Evolutionary conservation across 768 basidiomycete species (phyloP), one percentile per base, ranked within the genome.

Genomic region (Psilocybe cubensis): DNA sequence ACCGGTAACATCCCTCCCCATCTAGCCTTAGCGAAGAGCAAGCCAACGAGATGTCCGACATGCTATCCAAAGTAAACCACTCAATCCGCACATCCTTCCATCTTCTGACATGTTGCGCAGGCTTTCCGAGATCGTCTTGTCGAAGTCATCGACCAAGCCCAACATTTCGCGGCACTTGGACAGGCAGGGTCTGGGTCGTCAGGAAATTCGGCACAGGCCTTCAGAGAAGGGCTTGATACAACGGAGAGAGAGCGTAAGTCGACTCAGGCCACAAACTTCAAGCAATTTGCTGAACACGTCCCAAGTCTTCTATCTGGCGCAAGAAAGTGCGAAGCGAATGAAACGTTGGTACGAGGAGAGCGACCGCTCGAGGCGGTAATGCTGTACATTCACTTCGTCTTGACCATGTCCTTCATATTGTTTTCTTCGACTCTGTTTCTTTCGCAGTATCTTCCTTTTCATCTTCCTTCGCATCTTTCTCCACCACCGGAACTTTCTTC

Each of bases 191-290:
- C 80, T 10, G 75, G 82, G 3, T 70, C 78, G 10, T 75, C 77
- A 6, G 83, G 80, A 12, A 87, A 89, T 60, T 68, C 75, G 1
- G 85, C 91, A 5, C 88, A 90, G 61, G 75, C 83, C 11, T 98
- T 98, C 66, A 79, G 93, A 62, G 95, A 96, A 70, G 96, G 95
- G 1, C 82, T 98, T 58, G 95, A 98, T 54, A 86, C 83, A n/a
- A 92, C 92, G 12, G 95, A 98, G 70, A 83, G 96, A 61, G 94
- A 96, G 78, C 63, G 95, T 96, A 69, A 79, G 87, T 78, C 43
- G 18, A n/a, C 21, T 48, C 49, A n/a, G n/a, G 29, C 20, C 21
- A 18, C 20, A 45, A 20, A 51, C 54, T 14, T 27, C 38, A 10
- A 55, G 63, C 17, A 27, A 62, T 27, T 12, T 55, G 33, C 29